These are phyloP conservation scores for Elsinoe ampelina DNA, from an alignment of 2,329 filamentous ascomycete genomes.

Conservation along the genomic window DNA sequence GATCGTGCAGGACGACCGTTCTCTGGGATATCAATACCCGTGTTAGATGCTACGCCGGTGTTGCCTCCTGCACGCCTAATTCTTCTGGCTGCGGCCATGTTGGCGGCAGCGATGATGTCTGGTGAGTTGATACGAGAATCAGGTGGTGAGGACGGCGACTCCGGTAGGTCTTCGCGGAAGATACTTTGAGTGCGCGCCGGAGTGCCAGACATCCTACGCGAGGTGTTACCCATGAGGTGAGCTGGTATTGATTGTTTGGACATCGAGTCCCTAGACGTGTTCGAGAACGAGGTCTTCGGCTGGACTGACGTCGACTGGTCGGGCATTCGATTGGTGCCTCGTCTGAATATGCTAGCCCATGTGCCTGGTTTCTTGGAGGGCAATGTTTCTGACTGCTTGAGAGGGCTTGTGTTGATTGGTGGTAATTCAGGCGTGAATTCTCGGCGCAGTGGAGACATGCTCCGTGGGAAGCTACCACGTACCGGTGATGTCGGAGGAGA, in stretches of 20 bases:
- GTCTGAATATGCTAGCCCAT: slow-evolving; percentile 68
- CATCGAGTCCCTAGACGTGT: slow-evolving; percentile 84
- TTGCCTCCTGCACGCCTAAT: slow-evolving; percentile 22
- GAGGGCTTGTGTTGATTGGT: slow-evolving; percentile 27
- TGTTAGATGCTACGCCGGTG: slow-evolving; percentile 15
- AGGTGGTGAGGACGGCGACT: slow-evolving; percentile 75
- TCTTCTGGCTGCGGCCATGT: slow-evolving; percentile 33
- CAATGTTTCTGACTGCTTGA: slow-evolving; percentile 17
- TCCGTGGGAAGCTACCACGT: slow-evolving; percentile 30
- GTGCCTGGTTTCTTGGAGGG: slow-evolving; percentile 27
- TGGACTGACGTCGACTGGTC: slow-evolving; percentile 42
- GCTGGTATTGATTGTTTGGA: slow-evolving; percentile 45
- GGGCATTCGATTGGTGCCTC: slow-evolving; percentile 35
- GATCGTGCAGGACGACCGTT: slow-evolving; percentile 23
- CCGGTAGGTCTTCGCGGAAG: slow-evolving; percentile 85
- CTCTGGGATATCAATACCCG: neutral
- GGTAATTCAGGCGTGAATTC: slow-evolving; percentile 16
- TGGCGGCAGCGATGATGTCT: slow-evolving; percentile 42
- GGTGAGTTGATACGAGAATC: slow-evolving; percentile 73
- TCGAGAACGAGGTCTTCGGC: slow-evolving; percentile 62
- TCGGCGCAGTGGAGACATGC: slow-evolving; percentile 34
- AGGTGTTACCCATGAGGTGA: slow-evolving; percentile 35
- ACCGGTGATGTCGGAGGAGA: slow-evolving; percentile 37
- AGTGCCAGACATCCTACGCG: slow-evolving; percentile 43
- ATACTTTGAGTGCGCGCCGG: slow-evolving; percentile 79